These are phyloP conservation scores for Plicaturopsis crispa DNA, from an alignment of 768 basidiomycete species.

Conservation along the genomic window DNA sequence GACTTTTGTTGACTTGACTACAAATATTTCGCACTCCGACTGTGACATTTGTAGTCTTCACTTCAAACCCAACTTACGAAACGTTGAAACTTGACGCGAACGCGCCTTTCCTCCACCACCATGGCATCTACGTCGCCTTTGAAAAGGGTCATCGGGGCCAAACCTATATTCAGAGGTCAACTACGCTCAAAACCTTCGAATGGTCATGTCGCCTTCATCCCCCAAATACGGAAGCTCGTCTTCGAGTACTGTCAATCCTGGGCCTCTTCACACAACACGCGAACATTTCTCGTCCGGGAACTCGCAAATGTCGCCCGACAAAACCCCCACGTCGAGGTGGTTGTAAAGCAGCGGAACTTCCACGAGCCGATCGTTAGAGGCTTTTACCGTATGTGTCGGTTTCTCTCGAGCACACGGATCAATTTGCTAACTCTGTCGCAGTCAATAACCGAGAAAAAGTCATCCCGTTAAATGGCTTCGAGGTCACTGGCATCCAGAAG, in stretches of 20 bases:
- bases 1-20: no score
- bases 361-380: conserved; percentile 78
- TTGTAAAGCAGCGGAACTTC: conserved; percentile 67
- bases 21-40: no score
- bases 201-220: conserved; percentile 67
- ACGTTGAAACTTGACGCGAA: no score
- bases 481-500: conserved; percentile 64
- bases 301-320: conserved; percentile 57
- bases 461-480: conserved; percentile 67
- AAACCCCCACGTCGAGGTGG: conserved; percentile 82
- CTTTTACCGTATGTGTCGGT: conserved; percentile 57
- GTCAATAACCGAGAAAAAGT: conserved; percentile 88
- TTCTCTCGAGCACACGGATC: conserved; percentile 4
- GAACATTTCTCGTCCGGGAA: conserved; percentile 59
- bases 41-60: no score
- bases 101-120: no score
- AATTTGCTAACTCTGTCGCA: conserved; percentile 24
- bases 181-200: conserved; percentile 60
- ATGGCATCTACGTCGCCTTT: no score
- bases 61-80: no score
- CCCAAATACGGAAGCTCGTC: conserved; percentile 79
- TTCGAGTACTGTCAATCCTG: conserved; percentile 84
- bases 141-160: conserved; percentile 15
- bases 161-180: conserved; percentile 36
- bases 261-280: conserved; percentile 66